Percentiles rank a stretch among this genome's conserved stretches.
phyloP scores from a whole-genome alignment of 208 protist species.

The Trypanosoma boissoni region DNA sequence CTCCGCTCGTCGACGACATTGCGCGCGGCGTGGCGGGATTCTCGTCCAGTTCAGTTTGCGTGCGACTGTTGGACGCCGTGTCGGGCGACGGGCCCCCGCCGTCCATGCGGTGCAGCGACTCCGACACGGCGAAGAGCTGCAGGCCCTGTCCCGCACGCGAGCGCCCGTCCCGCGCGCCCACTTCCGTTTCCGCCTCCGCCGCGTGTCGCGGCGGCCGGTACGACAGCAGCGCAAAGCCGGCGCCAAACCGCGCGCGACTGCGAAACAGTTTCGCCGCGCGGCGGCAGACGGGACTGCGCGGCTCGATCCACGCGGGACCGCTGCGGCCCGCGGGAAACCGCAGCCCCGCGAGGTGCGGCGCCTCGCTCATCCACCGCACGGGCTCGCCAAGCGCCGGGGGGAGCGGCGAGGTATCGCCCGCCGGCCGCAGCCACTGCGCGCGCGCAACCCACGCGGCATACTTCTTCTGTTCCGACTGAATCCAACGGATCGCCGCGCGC shows the following conservation, averaged over 20 bases:
- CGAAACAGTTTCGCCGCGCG: constrained; percentile 55
- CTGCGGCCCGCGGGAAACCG: not conserved
- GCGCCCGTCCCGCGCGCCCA: not conserved
- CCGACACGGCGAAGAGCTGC: not conserved
- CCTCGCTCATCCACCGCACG: constrained; percentile 48
- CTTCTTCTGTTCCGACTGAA: constrained; percentile 37
- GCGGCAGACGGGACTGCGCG: constrained; percentile 33
- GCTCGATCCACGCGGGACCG: constrained; percentile 14
- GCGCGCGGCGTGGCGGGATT: not conserved
- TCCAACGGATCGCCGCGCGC: constrained; percentile 40
- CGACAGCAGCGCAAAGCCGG: constrained; percentile 38
- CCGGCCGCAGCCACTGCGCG: not conserved
- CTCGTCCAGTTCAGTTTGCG: not conserved
- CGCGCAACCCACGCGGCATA: constrained; percentile 40
- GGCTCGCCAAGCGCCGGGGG: constrained; percentile 46
- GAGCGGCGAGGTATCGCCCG: constrained; percentile 9
- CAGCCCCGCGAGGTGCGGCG: constrained; percentile 13
- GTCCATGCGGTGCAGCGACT: not conserved
- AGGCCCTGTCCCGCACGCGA: constrained; percentile 3
- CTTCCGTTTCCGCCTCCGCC: not conserved
- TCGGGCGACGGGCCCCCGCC: too few species aligned
- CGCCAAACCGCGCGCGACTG: constrained; percentile 17
- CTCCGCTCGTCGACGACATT: not conserved
- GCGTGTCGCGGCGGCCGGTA: constrained; percentile 12
- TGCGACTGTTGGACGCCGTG: not conserved